Evolutionary conservation across 176 grass and related monocot genomes (phyloP), one percentile per base, ranked within the genome.

Genomic region (Musa beccarii): DNA sequence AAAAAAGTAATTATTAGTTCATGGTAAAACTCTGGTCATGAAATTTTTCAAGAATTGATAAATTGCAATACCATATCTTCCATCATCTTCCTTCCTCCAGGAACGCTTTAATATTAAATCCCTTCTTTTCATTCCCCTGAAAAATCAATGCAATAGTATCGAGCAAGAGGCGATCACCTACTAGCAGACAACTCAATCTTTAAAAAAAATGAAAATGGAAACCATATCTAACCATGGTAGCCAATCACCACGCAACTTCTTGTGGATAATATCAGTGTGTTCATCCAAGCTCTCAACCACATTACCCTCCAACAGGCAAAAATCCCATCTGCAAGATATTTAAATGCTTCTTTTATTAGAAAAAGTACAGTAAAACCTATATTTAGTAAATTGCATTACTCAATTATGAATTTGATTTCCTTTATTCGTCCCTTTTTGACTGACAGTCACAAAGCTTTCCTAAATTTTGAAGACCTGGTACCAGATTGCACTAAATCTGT

Each of bases 11-110:
- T 21, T 17, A 63, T 64, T 79, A 79, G 20, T 69, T 69, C 64
- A 79, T 71, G 17, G 15, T 5, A 57, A 68, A 69, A 67, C 16
- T 69, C 4, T 57, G 22, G 11, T 20, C 17, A 19, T 34, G 11
- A 19, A 15, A 52, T 10, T 70, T 51, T 52, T 53, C 50, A 74
- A 59, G 12, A 14, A 0, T 79, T 68, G 54, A 68, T 72, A 51
- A 50, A 64, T 78, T 71, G 51, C 23, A 79, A 52, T 62, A 99
- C 95, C 95, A 23, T 99, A 99, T 84, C 88, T 87, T 86, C 95
- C 95, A 84, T 94, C 95, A 80, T 94, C 95, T 87, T 99, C 95
- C 85, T 91, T 86, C 78, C 95, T 91, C 95, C 95, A 99, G 68
- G 94, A 99, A 55, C 95, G 84, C 51, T 86, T 82, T 68, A 99